Base-by-base conservation (phyloP, 2,329 filamentous ascomycete genomes). In the Diaporthe sp. region DNA sequence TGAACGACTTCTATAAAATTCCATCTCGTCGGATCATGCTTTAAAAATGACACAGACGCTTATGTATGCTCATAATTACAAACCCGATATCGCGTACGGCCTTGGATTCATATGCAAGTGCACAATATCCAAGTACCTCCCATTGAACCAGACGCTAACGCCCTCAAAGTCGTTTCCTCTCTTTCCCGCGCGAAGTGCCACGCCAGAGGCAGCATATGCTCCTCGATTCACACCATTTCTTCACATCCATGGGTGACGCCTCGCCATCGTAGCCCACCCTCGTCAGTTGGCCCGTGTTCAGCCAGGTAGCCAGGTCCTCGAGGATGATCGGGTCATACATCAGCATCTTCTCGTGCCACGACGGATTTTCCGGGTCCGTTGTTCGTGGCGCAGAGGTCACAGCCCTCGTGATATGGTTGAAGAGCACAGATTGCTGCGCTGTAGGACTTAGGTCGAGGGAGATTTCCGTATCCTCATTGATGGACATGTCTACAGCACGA, bases 281-380 rank as follows among this genome's bases (percentile, higher is more conserved):
- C 17, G 87, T 88, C 58, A 96, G 83, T 32, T 91, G 90, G 17
- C 93, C 93, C 4, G 88, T 88, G 78, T 98, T 98, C 22, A 98
- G 84, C 94, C 95, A 98, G 0, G 86, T 84, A 0, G 96, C 90
- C 19, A 99, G 85, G 77, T 98, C 95, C 83, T 98, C 96, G 0
- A 98, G 83, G 1, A 97, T 88, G 56, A 99, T 93, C 0, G 96
- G 95, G 79, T 98, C 96, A 81, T 97, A 98, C 81, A 98, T 90
- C 8, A 98, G 86, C 61, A 99, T 98, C 84, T 95, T 97, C 83
- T 98, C 95, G 78, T 97, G 88, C 94, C 96, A 98, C 2, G 91
- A 95, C 19, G 91, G 91, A 3, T 87, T 81, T 9, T 77, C 76
- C 0, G 87, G 83, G 76, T 92, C 85, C 5, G 78, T 85, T 0